Conservation (phyloP, 192 early-diverging fungal genomes). For the Coemansia sp. region DNA sequence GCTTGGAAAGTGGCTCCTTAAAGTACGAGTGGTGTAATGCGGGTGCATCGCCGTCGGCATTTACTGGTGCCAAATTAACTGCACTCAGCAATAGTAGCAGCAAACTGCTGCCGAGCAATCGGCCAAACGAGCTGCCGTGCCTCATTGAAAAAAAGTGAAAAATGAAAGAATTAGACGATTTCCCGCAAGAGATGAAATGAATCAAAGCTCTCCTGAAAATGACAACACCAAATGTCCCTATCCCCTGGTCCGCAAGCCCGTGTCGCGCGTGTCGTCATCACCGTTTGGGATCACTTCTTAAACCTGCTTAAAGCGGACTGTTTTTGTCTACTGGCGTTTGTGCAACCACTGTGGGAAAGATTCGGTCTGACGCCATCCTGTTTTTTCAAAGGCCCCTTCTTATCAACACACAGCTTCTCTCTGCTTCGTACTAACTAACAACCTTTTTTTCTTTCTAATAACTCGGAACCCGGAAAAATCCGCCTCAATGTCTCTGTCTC, state of each 20-base stretch:
- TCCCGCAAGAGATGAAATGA: not conserved
- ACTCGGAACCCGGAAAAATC: not conserved
- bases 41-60: conserved; percentile 18
- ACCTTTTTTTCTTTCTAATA: not conserved
- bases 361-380: not conserved
- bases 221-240: not conserved
- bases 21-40: conserved; percentile 39
- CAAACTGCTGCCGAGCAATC: not conserved
- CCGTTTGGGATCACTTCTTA: not conserved
- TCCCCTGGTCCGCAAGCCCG: not conserved
- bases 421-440: not conserved
- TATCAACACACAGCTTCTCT: not conserved
- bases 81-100: conserved; percentile 7
- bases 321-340: not conserved
- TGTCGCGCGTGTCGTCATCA: not conserved
- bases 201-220: not conserved
- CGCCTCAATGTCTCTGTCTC: not conserved
- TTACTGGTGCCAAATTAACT: not conserved
- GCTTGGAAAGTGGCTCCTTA: conserved; percentile 35
- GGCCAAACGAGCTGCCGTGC: conserved; percentile 6
- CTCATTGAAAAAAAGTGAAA: not conserved
- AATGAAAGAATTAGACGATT: not conserved
- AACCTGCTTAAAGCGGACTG: not conserved
- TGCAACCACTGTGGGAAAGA: not conserved
- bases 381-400: not conserved